phyloP scores from a whole-genome alignment of 192 early-diverging fungal genomes.

The Ambispora gerdemannii region DNA sequence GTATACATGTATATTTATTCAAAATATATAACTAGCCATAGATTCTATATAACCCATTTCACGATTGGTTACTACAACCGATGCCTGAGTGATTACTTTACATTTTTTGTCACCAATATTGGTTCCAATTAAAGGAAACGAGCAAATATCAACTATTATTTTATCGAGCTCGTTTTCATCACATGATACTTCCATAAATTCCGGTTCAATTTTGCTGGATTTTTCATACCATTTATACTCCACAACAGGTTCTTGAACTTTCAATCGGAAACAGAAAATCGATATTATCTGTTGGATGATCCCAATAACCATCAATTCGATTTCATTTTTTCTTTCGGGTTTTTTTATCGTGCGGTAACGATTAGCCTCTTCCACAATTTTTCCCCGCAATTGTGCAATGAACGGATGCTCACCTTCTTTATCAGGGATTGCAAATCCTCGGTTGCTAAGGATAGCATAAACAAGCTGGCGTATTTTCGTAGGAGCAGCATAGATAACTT shows the following conservation, averaged over 20 bases:
- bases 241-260: slow-evolving; percentile 4
- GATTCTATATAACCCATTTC: no score
- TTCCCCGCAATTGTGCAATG: not conserved
- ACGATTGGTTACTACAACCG: not conserved
- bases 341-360: not conserved
- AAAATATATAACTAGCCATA: no score
- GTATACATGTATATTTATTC: no score
- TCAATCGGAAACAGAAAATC: slow-evolving; percentile 20
- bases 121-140: slow-evolving; percentile 11
- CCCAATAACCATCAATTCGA: not conserved
- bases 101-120: not conserved
- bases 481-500: not conserved
- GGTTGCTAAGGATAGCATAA: slow-evolving; percentile 5
- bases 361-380: not conserved
- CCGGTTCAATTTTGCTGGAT: not conserved
- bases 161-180: not conserved
- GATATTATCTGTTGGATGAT: not conserved
- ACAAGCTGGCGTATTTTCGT: slow-evolving; percentile 23
- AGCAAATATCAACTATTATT: slow-evolving; percentile 2
- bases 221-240: not conserved
- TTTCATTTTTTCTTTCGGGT: not conserved
- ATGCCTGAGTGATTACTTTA: not conserved
- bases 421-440: not conserved
- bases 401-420: slow-evolving; percentile 1
- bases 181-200: not conserved